A percentile compares a stretch with the other conserved stretches of the same genome.
These are phyloP conservation scores for Petrea volubilis DNA, from an alignment of 257 asterid species.

Conservation along the genomic window DNA sequence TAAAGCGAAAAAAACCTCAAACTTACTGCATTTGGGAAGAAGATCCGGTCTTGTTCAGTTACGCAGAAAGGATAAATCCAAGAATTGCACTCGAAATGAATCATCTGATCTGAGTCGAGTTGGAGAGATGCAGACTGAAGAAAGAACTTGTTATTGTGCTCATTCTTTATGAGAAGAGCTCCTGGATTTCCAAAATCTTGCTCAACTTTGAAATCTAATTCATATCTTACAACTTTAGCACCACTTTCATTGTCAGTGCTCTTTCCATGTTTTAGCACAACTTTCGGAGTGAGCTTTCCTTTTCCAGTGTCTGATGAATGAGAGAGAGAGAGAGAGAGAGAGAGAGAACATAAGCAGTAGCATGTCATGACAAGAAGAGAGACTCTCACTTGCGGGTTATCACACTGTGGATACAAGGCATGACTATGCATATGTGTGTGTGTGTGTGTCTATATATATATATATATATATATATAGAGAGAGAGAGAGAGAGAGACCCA, in stretches of 20 bases:
- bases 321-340: background rate
- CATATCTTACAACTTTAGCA: conserved; percentile 19
- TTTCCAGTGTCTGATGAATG: conserved; percentile 26
- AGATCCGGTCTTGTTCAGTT: conserved; percentile 37
- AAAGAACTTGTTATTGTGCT: conserved; percentile 34
- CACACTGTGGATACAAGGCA: too few relatives aligned
- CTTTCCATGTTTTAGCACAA: conserved; percentile 27
- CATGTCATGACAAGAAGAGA: too few relatives aligned
- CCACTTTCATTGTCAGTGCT: conserved; percentile 7
- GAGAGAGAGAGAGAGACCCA: background rate
- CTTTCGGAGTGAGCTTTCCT: conserved; percentile 33
- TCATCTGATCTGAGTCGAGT: conserved; percentile 16
- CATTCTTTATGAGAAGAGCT: conserved; percentile 40
- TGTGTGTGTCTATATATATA: too few relatives aligned
- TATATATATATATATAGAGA: too few relatives aligned
- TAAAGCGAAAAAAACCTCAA: background rate
- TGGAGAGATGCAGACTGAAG: conserved; percentile 35
- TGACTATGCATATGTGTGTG: too few relatives aligned
- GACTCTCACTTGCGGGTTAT: too few relatives aligned
- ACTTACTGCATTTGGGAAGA: conserved; percentile 50
- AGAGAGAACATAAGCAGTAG: too few relatives aligned
- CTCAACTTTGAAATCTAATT: conserved; percentile 26
- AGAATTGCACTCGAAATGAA: conserved; percentile 48
- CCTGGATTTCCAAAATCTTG: conserved; percentile 39
- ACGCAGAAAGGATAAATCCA: conserved; percentile 46